Conservation (phyloP, 1,284 basidiomycete species). For the Ustilago cynodontis region DNA sequence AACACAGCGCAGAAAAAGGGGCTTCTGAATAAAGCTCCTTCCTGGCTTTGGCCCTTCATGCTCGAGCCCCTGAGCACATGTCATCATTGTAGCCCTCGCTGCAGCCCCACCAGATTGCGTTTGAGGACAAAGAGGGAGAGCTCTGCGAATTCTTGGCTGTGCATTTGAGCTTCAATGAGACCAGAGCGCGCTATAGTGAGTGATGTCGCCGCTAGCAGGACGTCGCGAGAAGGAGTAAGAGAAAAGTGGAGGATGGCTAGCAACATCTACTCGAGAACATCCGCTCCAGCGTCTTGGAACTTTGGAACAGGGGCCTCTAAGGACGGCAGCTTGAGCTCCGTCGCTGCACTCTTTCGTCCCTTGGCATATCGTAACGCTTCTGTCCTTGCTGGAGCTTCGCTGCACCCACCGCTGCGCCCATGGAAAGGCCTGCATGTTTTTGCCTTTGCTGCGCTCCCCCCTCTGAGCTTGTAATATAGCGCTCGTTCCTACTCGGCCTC, state of each 20-base stretch:
- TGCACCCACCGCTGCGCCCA: too few relatives aligned
- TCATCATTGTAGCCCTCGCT: neutral
- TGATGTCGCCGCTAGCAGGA: neutral
- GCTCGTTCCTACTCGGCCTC: slow-evolving; percentile 1
- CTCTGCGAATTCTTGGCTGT: too few relatives aligned
- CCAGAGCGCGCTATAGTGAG: too few relatives aligned
- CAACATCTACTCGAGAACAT: slow-evolving; percentile 5
- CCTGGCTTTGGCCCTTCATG: neutral
- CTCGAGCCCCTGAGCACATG: slow-evolving; percentile 1
- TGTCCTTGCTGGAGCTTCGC: too few relatives aligned
- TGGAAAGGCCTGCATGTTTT: neutral
- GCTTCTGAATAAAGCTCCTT: neutral
- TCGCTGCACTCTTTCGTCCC: slow-evolving; percentile 2
- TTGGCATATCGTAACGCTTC: neutral
- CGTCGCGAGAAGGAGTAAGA: neutral
- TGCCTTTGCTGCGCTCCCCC: neutral
- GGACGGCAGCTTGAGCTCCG: slow-evolving; percentile 10
- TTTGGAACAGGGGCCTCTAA: neutral
- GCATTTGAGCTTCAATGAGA: too few relatives aligned
- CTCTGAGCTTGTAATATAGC: neutral
- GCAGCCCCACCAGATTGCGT: neutral
- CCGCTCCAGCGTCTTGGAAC: slow-evolving; percentile 3
- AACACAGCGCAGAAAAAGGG: slow-evolving; percentile 6
- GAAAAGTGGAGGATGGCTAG: slow-evolving; percentile 7
- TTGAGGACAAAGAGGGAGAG: too few relatives aligned